phyloP scores from a whole-genome alignment of 371 early-diverging fungal genomes.

The Mucor circinelloides region DNA sequence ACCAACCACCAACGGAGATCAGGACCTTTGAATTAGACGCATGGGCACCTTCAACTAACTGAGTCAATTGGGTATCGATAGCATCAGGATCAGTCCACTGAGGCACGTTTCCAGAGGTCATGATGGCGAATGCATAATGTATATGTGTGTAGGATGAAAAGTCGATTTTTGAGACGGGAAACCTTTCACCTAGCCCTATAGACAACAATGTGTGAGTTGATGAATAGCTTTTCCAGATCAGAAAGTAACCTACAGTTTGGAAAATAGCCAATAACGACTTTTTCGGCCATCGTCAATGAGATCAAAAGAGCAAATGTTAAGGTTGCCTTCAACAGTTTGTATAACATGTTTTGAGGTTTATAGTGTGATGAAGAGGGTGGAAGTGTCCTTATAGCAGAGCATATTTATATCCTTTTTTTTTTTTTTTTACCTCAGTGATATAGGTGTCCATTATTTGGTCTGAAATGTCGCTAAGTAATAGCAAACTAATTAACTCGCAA shows the following conservation, averaged over 20 bases:
- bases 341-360: neutral
- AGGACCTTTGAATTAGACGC: slow-evolving; percentile 50
- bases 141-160: slow-evolving; percentile 56
- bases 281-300: neutral
- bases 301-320: neutral
- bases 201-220: neutral
- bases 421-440: too few relatives aligned
- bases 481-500: neutral
- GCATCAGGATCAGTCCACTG: slow-evolving; percentile 31
- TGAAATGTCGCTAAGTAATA: neutral
- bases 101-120: slow-evolving; percentile 30
- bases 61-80: slow-evolving; percentile 26
- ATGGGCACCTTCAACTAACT: slow-evolving; percentile 53
- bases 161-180: slow-evolving; percentile 13
- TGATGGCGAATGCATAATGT: slow-evolving; percentile 55
- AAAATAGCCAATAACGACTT: slow-evolving; percentile 39
- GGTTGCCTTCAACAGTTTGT: neutral
- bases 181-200: slow-evolving; percentile 35
- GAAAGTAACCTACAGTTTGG: slow-evolving; percentile 37
- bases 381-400: neutral
- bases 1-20: slow-evolving; percentile 74
- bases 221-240: neutral
- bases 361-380: neutral
- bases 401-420: neutral
- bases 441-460: neutral